These are phyloP conservation scores for Cyclotella atomus DNA, from an alignment of 108 stramenopile genomes.

Conservation along the genomic window DNA sequence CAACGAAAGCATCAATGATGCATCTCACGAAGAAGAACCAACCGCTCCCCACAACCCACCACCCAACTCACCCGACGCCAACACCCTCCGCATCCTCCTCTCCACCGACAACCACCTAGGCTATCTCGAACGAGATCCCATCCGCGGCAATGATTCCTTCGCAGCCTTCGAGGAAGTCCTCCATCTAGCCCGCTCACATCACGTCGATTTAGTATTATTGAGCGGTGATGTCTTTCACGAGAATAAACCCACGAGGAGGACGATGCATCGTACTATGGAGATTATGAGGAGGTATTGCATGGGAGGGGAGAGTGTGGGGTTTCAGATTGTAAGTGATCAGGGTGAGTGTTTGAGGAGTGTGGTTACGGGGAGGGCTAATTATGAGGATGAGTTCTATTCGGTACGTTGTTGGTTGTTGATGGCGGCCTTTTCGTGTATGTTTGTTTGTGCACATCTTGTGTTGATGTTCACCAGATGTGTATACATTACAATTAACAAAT, in stretches of 20 bases:
- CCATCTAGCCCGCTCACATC: conserved; percentile 58
- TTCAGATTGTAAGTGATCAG: conserved; percentile 85
- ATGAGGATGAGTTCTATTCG: conserved; percentile 87
- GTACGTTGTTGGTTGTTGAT: conserved; percentile 19
- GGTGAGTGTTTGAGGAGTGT: conserved; percentile 41
- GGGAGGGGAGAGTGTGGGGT: conserved; percentile 83
- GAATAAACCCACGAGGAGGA: conserved; percentile 92
- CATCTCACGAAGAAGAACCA: background rate
- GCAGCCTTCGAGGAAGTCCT: conserved; percentile 97
- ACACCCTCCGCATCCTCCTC: conserved; percentile 89
- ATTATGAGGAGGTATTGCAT: conserved; percentile 92
- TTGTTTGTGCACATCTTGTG: background rate
- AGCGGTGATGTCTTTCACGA: conserved; percentile 98
- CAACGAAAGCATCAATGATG: background rate
- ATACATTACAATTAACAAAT: too few relatives aligned
- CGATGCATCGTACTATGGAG: conserved; percentile 90
- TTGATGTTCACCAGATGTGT: too few relatives aligned
- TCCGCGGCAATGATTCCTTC: conserved; percentile 92
- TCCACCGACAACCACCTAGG: conserved; percentile 98
- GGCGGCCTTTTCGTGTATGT: background rate
- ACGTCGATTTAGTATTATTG: conserved; percentile 88
- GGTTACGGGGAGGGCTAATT: conserved; percentile 79
- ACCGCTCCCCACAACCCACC: background rate
- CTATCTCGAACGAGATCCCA: conserved; percentile 90
- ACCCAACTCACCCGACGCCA: conserved; percentile 29